Conservation (phyloP, 768 basidiomycete species). For the Tylopilus subfusipes region DNA sequence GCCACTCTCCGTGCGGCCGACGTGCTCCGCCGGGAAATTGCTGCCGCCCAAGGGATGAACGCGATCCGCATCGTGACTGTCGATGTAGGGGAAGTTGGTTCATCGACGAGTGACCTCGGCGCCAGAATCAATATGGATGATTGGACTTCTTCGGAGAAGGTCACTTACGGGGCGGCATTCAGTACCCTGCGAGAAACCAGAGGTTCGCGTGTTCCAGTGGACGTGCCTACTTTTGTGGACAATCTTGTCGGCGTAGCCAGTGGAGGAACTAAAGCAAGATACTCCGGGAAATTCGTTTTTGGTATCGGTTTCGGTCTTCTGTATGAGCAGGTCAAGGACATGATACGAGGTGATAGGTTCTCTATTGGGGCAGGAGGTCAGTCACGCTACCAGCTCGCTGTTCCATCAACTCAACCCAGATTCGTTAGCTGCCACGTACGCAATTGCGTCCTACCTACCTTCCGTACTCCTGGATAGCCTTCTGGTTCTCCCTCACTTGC, state of each 20-base stretch:
- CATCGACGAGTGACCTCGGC: conserved; percentile 23
- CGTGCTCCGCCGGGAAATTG: conserved; percentile 71
- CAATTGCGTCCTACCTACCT: conserved; percentile 68
- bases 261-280: conserved; percentile 41
- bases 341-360: conserved; percentile 65
- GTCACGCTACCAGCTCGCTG: conserved; percentile 16
- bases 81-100: conserved; percentile 63
- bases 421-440: conserved; percentile 63
- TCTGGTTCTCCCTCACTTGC: conserved; percentile 60
- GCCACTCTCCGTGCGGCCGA: conserved; percentile 69
- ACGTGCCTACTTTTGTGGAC: conserved; percentile 56
- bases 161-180: conserved; percentile 71
- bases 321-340: conserved; percentile 44
- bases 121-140: conserved; percentile 53
- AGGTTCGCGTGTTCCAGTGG: conserved; percentile 50
- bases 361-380: conserved; percentile 78
- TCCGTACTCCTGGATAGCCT: conserved; percentile 58
- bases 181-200: conserved; percentile 42
- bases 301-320: conserved; percentile 42
- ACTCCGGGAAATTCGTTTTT: conserved; percentile 40
- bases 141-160: conserved; percentile 73
- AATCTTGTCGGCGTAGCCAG: conserved; percentile 58
- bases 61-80: conserved; percentile 53
- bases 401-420: conserved; percentile 2
- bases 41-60: conserved; percentile 62